Evolutionary conservation across 306 rosid genomes (phyloP).

Genomic region (Pachyrhizus erosus): DNA sequence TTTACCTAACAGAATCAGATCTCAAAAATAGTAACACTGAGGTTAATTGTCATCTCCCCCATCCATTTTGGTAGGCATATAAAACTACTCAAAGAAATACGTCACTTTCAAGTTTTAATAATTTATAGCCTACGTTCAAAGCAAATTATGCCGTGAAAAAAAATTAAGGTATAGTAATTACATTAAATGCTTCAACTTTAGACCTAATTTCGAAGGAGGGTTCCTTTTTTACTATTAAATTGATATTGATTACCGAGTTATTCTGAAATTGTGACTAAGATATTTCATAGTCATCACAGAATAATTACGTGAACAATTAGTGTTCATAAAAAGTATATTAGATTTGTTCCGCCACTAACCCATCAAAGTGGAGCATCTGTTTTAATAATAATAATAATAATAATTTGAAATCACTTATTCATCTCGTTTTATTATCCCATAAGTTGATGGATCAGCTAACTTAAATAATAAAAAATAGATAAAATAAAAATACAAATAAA

Average conservation of each 20-base stretch:
- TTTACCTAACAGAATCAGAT: too few relatives aligned
- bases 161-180: not conserved
- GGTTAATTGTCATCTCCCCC: too few relatives aligned
- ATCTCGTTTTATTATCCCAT: too few relatives aligned
- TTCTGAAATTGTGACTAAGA: not conserved
- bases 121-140: not conserved
- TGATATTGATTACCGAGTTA: not conserved
- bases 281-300: not conserved
- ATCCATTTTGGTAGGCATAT: not conserved
- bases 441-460: too few relatives aligned
- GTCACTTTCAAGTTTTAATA: slow-evolving; percentile 13
- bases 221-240: not conserved
- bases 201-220: not conserved
- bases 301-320: not conserved
- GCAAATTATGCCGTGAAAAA: not conserved
- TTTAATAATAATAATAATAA: not conserved
- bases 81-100: not conserved
- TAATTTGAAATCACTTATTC: too few relatives aligned
- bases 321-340: not conserved
- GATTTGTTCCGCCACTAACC: not conserved
- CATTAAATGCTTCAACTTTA: not conserved
- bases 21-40: too few relatives aligned
- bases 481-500: too few relatives aligned
- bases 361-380: not conserved
- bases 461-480: too few relatives aligned